phyloP scores from a whole-genome alignment of 164 flowering plant genomes.

The Malania oleifera region DNA sequence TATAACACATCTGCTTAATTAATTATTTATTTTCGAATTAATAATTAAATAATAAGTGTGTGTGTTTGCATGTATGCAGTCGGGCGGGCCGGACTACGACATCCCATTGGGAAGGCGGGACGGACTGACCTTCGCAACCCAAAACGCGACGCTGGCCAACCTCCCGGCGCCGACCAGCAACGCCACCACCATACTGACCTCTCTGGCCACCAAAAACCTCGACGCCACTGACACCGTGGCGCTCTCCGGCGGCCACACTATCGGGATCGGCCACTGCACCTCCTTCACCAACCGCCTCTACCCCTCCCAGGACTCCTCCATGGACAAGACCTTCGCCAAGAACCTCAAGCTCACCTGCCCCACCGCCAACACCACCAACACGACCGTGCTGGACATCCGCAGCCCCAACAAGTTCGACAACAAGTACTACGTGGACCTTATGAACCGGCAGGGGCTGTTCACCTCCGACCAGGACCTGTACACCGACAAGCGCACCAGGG shows the following conservation, averaged over 20 bases:
- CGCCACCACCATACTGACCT: slow-evolving; percentile 19
- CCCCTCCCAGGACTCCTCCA: slow-evolving; percentile 47
- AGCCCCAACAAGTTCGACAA: slow-evolving; percentile 52
- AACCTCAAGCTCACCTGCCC: slow-evolving; percentile 38
- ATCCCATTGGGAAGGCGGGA: slow-evolving; percentile 66
- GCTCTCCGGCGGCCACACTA: slow-evolving; percentile 75
- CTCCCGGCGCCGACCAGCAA: slow-evolving; percentile 37
- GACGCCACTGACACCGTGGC: slow-evolving; percentile 55
- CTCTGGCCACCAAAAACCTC: slow-evolving; percentile 30
- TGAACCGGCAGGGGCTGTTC: slow-evolving; percentile 63
- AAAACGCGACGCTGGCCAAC: slow-evolving; percentile 30
- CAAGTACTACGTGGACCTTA: slow-evolving; percentile 60
- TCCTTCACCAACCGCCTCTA: slow-evolving; percentile 51
- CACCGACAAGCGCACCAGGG: slow-evolving; percentile 36
- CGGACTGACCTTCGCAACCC: slow-evolving; percentile 43
- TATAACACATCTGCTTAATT: too few relatives aligned
- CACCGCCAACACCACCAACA: slow-evolving; percentile 18
- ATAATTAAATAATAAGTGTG: too few relatives aligned
- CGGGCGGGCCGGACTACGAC: slow-evolving; percentile 58
- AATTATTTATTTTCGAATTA: too few relatives aligned
- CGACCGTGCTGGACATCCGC: slow-evolving; percentile 33
- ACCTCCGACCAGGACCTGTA: slow-evolving; percentile 63
- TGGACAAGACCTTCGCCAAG: slow-evolving; percentile 43
- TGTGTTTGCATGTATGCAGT: too few relatives aligned
- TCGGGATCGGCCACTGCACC: slow-evolving; percentile 56